These are phyloP conservation scores for Podospora pseudocomata DNA, from an alignment of 495 filamentous ascomycete species.

Conservation along the genomic window DNA sequence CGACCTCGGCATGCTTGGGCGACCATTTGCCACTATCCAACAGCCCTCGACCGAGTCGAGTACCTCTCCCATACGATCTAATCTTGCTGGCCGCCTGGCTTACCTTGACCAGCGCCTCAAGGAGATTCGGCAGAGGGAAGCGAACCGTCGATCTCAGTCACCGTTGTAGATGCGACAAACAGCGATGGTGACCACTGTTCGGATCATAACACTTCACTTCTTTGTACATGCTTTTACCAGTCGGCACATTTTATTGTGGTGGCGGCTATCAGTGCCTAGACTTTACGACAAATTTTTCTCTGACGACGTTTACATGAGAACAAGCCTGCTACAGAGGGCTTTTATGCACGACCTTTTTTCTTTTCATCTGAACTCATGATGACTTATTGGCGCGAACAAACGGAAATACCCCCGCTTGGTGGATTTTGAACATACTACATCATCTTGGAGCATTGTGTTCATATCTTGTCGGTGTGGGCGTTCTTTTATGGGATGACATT, in stretches of 20 bases:
- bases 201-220: not conserved
- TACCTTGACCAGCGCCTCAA: slow-evolving; percentile 52
- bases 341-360: not conserved
- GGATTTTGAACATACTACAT: slow-evolving; percentile 21
- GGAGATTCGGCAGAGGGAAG: slow-evolving; percentile 43
- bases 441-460: slow-evolving; percentile 20
- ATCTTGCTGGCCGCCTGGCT: slow-evolving; percentile 44
- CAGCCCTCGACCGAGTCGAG: slow-evolving; percentile 29
- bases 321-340: not conserved
- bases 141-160: slow-evolving; percentile 38
- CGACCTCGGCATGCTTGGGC: slow-evolving; percentile 40
- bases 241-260: not conserved
- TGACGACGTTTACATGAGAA: slow-evolving; percentile 1
- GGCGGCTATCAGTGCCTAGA: not conserved
- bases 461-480: slow-evolving; percentile 18
- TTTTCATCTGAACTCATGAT: slow-evolving; percentile 1
- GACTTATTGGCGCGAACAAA: not conserved
- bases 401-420: slow-evolving; percentile 20
- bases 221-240: slow-evolving; percentile 5
- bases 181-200: not conserved
- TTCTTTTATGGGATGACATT: not conserved
- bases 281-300: not conserved
- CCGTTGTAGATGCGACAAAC: slow-evolving; percentile 31
- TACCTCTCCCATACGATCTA: slow-evolving; percentile 32
- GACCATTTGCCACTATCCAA: slow-evolving; percentile 47